A percentile compares a stretch with the other conserved stretches of the same genome.
These are phyloP conservation scores for Pichia sp. DNA, from an alignment of 1,139 yeast genomes.

Conservation along the genomic window DNA sequence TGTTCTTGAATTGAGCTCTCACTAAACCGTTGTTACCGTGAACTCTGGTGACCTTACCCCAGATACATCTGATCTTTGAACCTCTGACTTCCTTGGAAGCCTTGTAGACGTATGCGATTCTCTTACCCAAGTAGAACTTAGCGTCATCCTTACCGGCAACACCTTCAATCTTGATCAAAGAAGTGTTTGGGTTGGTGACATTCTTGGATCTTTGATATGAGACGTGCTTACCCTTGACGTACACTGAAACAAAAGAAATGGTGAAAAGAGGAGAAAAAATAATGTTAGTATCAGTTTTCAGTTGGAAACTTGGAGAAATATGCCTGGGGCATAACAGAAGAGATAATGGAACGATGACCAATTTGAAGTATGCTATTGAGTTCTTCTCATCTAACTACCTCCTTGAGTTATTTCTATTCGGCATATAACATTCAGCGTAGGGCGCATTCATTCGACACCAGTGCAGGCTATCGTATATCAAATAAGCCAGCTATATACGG, in stretches of 20 bases:
- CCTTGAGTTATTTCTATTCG: no score
- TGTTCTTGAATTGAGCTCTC: conserved; percentile 98
- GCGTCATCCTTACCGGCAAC: conserved; percentile 90
- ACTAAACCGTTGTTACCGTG: conserved; percentile 99
- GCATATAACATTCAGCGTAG: no score
- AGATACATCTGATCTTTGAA: conserved; percentile 97
- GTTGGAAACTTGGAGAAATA: no score
- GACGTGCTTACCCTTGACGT: conserved; percentile 99
- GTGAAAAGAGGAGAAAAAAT: conserved; percentile 1
- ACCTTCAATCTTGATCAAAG: conserved; percentile 96
- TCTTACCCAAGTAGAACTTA: conserved; percentile 98
- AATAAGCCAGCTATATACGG: no score
- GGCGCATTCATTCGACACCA: no score
- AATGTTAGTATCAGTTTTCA: conserved; percentile 24
- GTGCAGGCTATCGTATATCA: no score
- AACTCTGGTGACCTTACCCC: conserved; percentile 98
- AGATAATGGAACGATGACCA: no score
- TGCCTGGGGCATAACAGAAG: no score
- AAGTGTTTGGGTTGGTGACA: conserved; percentile 97
- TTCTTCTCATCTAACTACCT: background rate
- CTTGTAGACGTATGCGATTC: conserved; percentile 99
- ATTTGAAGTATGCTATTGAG: background rate
- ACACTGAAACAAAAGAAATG: conserved; percentile 49
- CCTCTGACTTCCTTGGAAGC: conserved; percentile 98
- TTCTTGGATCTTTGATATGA: conserved; percentile 99